Conservation (phyloP, 306 rosid genomes). For the Trichosanthes truncata region DNA sequence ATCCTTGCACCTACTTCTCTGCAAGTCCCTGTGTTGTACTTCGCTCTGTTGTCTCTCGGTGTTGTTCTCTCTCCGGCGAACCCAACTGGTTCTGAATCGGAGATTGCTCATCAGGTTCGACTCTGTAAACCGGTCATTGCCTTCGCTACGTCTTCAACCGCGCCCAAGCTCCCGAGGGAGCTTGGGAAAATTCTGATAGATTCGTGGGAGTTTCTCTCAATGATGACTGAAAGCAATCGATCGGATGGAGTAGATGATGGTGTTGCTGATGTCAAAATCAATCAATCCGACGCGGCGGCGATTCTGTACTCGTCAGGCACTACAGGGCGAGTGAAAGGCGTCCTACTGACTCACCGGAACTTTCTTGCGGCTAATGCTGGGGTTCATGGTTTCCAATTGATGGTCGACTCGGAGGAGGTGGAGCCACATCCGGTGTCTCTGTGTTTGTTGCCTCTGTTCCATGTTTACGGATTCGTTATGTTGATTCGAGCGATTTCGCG, state of each 20-base stretch:
- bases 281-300: constrained; percentile 57
- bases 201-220: constrained; percentile 51
- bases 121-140: constrained; percentile 50
- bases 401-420: background rate
- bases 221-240: constrained; percentile 20
- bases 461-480: constrained; percentile 67
- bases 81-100: constrained; percentile 49
- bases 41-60: constrained; percentile 59
- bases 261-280: background rate
- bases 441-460: constrained; percentile 51
- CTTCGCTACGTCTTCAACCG: constrained; percentile 37
- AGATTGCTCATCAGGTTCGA: constrained; percentile 41
- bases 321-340: constrained; percentile 78
- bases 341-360: constrained; percentile 49
- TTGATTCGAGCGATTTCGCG: constrained; percentile 28
- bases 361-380: constrained; percentile 39
- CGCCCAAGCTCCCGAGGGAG: constrained; percentile 16
- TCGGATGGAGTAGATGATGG: background rate
- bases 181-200: constrained; percentile 22
- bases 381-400: background rate
- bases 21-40: constrained; percentile 65
- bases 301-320: constrained; percentile 84
- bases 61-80: constrained; percentile 63
- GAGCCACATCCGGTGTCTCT: constrained; percentile 26
- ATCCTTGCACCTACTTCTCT: constrained; percentile 54